Evolutionary conservation across 2,329 filamentous ascomycete species (phyloP).

Genomic region (Biscogniauxia marginata): DNA sequence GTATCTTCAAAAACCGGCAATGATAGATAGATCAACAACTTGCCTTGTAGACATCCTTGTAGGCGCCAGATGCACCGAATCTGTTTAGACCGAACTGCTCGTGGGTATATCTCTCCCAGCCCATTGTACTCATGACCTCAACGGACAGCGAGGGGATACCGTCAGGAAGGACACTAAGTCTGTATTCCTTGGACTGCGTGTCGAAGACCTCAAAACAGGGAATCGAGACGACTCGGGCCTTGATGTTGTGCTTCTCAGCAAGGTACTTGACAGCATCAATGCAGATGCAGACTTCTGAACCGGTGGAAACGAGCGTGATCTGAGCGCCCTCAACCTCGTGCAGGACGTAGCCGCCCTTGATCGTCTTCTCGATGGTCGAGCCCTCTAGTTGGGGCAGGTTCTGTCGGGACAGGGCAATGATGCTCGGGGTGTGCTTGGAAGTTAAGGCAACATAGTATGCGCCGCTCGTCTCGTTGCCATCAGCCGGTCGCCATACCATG

Average conservation of each 20-base stretch:
- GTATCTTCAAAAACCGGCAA: conserved; percentile 7
- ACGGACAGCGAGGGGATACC: conserved; percentile 91
- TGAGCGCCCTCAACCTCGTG: conserved; percentile 81
- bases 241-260: conserved; percentile 82
- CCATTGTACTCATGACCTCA: conserved; percentile 95
- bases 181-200: conserved; percentile 90
- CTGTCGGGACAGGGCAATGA: conserved; percentile 93
- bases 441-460: conserved; percentile 96
- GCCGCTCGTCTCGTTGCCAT: conserved; percentile 96
- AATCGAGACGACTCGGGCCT: conserved; percentile 89
- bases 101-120: conserved; percentile 98
- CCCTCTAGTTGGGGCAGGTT: conserved; percentile 97
- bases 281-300: conserved; percentile 92
- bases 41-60: conserved; percentile 96
- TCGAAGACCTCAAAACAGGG: conserved; percentile 98
- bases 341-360: conserved; percentile 93
- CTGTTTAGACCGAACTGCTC: conserved; percentile 99
- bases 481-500: conserved; percentile 99
- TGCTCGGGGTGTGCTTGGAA: conserved; percentile 84
- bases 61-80: conserved; percentile 95
- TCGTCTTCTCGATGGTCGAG: conserved; percentile 82
- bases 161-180: conserved; percentile 86
- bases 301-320: conserved; percentile 89
- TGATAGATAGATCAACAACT: conserved; percentile 32
- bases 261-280: conserved; percentile 91